Percentiles rank a stretch among this genome's conserved stretches.
These are phyloP conservation scores for Lupinus albus DNA, from an alignment of 306 rosid species.

Conservation along the genomic window DNA sequence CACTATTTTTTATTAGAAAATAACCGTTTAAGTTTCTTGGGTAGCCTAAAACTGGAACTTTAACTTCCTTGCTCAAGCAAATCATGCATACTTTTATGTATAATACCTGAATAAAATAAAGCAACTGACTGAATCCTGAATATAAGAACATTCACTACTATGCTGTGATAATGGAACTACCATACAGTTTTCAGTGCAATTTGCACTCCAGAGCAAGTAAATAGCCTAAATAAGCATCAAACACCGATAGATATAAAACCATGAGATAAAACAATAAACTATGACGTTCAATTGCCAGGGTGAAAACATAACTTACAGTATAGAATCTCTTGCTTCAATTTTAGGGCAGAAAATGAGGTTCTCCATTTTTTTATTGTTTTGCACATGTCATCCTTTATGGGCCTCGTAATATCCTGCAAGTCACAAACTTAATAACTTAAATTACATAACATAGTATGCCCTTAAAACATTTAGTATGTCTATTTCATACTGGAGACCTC, in stretches of 20 bases:
- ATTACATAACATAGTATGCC: background rate
- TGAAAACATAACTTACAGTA: conserved; percentile 56
- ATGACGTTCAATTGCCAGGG: conserved; percentile 12
- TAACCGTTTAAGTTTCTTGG: background rate
- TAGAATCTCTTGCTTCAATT: conserved; percentile 90
- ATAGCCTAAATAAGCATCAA: conserved; percentile 17
- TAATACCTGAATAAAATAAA: background rate
- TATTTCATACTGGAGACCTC: conserved; percentile 22
- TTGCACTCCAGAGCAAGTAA: conserved; percentile 1
- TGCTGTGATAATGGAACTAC: background rate
- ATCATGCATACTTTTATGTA: background rate
- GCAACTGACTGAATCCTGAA: conserved; percentile 19
- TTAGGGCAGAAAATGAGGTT: conserved; percentile 86
- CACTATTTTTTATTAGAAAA: background rate
- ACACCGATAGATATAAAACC: background rate
- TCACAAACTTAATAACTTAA: conserved; percentile 29
- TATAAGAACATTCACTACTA: too few relatives aligned
- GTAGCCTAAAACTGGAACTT: conserved; percentile 24
- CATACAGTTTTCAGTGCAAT: conserved; percentile 21
- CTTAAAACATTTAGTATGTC: conserved; percentile 17
- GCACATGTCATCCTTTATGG: conserved; percentile 77
- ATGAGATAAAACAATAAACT: background rate
- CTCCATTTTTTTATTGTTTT: conserved; percentile 82
- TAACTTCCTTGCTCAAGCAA: conserved; percentile 7
- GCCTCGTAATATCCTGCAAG: conserved; percentile 86